Percentiles rank a stretch among this genome's conserved stretches.
Evolutionary conservation across 2,329 filamentous ascomycete species (phyloP).

Genomic region (Botrytis medusae): DNA sequence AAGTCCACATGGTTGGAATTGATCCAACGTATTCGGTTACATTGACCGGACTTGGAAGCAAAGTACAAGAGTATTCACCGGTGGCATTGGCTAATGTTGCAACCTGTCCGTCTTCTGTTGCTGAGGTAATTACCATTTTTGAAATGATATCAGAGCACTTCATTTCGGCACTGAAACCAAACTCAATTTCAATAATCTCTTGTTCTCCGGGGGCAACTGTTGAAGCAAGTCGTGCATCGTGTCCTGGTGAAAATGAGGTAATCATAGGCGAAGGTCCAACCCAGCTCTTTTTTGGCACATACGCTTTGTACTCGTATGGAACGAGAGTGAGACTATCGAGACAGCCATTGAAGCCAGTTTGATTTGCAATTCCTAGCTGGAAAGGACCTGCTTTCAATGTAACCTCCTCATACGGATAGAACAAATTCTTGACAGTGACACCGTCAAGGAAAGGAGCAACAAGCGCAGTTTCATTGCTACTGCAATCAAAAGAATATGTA

Average conservation of each 20-base stretch:
- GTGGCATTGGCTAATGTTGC: slow-evolving; percentile 47
- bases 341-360: slow-evolving; percentile 54
- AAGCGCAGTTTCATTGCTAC: slow-evolving; percentile 45
- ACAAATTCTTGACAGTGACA: slow-evolving; percentile 60
- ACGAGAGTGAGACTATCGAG: slow-evolving; percentile 54
- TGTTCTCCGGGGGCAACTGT: slow-evolving; percentile 43
- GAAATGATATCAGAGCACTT: slow-evolving; percentile 55
- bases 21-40: slow-evolving; percentile 49
- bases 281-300: slow-evolving; percentile 54
- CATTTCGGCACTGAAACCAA: slow-evolving; percentile 62
- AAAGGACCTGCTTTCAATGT: slow-evolving; percentile 49
- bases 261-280: slow-evolving; percentile 54
- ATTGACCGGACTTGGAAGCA: slow-evolving; percentile 41
- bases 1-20: slow-evolving; percentile 54
- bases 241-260: slow-evolving; percentile 57
- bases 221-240: slow-evolving; percentile 57
- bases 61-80: slow-evolving; percentile 45
- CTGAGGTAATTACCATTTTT: slow-evolving; percentile 53
- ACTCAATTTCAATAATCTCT: slow-evolving; percentile 50
- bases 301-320: slow-evolving; percentile 56
- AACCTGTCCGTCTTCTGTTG: slow-evolving; percentile 47
- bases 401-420: slow-evolving; percentile 60
- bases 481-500: slow-evolving; percentile 59
- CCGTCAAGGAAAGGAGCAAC: slow-evolving; percentile 55
- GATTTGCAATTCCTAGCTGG: slow-evolving; percentile 49